Conservation (phyloP, 345 rosid species). For the Anacardium occidentale region DNA sequence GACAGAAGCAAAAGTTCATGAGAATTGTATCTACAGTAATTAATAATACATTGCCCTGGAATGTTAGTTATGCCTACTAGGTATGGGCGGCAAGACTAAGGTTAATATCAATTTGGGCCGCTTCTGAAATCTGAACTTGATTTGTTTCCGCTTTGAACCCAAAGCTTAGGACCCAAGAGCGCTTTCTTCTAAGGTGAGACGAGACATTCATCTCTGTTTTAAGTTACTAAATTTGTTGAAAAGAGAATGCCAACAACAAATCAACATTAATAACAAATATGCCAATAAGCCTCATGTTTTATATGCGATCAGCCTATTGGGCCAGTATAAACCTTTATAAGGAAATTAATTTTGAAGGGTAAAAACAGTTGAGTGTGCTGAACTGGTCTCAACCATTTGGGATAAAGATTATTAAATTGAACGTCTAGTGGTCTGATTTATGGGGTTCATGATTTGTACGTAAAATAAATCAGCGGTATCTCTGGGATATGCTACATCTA, state of each 20-base stretch:
- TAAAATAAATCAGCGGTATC: constrained; percentile 28
- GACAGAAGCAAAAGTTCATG: not conserved
- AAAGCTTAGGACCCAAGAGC: not conserved
- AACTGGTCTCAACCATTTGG: no score
- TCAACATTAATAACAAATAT: no score
- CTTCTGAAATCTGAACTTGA: not conserved
- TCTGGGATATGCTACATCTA: constrained; percentile 32
- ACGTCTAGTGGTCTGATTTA: not conserved
- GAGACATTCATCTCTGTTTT: not conserved
- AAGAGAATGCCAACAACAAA: not conserved
- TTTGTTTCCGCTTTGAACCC: not conserved
- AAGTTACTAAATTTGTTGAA: not conserved
- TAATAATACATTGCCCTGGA: no score
- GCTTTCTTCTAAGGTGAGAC: not conserved
- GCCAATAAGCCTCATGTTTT: not conserved
- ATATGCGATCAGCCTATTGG: no score
- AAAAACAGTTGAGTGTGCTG: no score
- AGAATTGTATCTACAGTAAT: no score
- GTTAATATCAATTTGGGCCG: no score
- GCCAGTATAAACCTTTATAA: no score
- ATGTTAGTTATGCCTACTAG: no score
- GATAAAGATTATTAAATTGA: no score
- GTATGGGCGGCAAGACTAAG: no score
- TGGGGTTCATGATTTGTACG: constrained; percentile 2
- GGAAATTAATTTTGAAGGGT: no score